Evolutionary conservation across 305 asterid species (phyloP).

Genomic region (Fraxinus greggii): DNA sequence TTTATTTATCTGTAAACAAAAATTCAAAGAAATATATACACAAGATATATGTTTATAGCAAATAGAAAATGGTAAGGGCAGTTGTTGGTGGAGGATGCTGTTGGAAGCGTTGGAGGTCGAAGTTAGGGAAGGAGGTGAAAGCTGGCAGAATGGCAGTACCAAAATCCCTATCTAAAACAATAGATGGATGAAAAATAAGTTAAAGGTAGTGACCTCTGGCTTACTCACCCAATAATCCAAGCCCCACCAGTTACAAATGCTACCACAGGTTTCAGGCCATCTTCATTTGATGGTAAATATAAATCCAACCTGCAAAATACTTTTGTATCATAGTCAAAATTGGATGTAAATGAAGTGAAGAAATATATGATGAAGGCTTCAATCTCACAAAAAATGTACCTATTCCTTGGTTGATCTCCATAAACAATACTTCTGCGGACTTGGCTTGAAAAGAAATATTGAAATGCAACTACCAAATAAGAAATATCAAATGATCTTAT

Average conservation of each 20-base stretch:
- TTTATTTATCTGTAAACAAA: background rate
- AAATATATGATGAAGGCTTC: background rate
- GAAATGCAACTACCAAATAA: conserved; percentile 71
- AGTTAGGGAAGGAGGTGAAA: background rate
- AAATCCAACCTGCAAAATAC: conserved; percentile 75
- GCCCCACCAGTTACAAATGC: conserved; percentile 98
- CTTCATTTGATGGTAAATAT: conserved; percentile 60
- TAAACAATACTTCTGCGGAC: conserved; percentile 79
- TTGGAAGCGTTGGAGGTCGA: background rate
- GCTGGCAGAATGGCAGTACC: background rate
- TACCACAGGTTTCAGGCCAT: conserved; percentile 78
- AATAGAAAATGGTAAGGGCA: background rate
- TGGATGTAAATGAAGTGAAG: conserved; percentile 15
- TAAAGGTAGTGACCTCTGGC: conserved; percentile 13
- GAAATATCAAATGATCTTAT: conserved; percentile 13
- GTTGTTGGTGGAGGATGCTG: background rate
- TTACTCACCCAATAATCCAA: conserved; percentile 90
- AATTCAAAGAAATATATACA: background rate
- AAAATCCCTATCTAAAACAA: background rate
- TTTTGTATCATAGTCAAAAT: conserved; percentile 13
- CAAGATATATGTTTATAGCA: background rate
- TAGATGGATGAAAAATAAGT: background rate
- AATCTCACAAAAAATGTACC: conserved; percentile 39
- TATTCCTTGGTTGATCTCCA: conserved; percentile 89
- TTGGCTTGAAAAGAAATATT: conserved; percentile 76